Evolutionary conservation across 176 grass and related monocot species (phyloP).

Genomic region (Lolium multiflorum): DNA sequence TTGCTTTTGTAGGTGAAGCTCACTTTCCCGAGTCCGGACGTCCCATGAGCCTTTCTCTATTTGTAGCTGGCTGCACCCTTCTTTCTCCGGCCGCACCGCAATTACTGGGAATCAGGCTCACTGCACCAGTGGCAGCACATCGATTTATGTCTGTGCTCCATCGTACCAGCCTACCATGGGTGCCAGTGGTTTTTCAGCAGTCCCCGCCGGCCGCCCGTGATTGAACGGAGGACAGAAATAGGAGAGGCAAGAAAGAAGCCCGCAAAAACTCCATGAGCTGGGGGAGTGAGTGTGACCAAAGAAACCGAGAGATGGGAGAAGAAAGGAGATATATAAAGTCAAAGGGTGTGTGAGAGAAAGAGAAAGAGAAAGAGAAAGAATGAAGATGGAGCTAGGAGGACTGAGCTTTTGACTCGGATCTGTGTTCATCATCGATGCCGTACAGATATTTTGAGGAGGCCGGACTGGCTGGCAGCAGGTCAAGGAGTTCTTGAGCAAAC

Average conservation of each 20-base stretch:
- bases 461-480: neutral
- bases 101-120: slow-evolving; percentile 15
- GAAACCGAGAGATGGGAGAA: neutral
- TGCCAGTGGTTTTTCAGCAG: neutral
- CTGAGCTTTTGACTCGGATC: neutral
- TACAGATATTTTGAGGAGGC: slow-evolving; percentile 43
- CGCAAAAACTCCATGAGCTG: neutral
- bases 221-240: slow-evolving; percentile 1
- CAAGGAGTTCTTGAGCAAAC: slow-evolving; percentile 42
- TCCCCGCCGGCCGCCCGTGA: neutral
- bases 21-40: neutral
- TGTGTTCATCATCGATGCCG: neutral
- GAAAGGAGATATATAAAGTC: too few relatives aligned
- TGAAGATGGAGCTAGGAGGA: neutral
- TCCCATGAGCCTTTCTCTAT: slow-evolving; percentile 33
- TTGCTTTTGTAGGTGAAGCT: neutral
- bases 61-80: neutral
- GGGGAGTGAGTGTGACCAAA: neutral
- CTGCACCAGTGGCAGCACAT: slow-evolving; percentile 30
- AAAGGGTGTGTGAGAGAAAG: neutral
- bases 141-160: too few relatives aligned
- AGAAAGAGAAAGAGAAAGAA: neutral
- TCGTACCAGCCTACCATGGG: too few relatives aligned
- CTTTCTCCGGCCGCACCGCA: neutral
- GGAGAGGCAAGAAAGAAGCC: neutral